These are phyloP conservation scores for Ceratobasidium sp. DNA, from an alignment of 1,284 basidiomycete species.

Conservation along the genomic window DNA sequence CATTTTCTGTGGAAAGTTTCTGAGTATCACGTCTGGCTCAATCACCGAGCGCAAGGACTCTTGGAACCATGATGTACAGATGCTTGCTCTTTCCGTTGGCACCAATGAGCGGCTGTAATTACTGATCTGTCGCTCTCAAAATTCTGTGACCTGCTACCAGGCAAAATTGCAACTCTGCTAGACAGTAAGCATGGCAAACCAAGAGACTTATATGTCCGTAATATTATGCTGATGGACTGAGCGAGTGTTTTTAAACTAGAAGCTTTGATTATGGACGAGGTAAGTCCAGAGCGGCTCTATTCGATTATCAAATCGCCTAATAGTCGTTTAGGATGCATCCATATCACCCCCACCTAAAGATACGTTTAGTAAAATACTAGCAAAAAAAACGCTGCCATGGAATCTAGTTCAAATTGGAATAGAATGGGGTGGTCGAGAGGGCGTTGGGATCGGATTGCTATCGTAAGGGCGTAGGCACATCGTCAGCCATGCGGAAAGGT, in stretches of 20 bases:
- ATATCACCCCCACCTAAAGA: neutral
- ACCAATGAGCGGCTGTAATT: neutral
- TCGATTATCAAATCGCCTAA: no score
- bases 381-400: no score
- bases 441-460: no score
- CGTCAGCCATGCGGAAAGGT: no score
- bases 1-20: neutral
- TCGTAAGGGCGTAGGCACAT: no score
- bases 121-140: neutral
- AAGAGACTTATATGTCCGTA: neutral
- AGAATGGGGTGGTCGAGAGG: no score
- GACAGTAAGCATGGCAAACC: neutral
- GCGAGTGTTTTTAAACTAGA: neutral
- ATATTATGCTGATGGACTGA: constrained; percentile 21
- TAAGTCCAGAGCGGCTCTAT: neutral
- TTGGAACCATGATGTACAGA: neutral
- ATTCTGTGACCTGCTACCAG: neutral
- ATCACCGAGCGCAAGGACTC: constrained; percentile 9
- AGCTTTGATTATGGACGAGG: neutral
- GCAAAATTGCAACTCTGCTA: neutral
- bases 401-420: no score
- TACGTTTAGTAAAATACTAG: neutral
- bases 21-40: neutral
- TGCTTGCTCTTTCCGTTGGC: neutral
- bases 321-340: neutral